Evolutionary conservation across 805 yeast genomes (phyloP).

Genomic region (Hanseniaspora guilliermondii): DNA sequence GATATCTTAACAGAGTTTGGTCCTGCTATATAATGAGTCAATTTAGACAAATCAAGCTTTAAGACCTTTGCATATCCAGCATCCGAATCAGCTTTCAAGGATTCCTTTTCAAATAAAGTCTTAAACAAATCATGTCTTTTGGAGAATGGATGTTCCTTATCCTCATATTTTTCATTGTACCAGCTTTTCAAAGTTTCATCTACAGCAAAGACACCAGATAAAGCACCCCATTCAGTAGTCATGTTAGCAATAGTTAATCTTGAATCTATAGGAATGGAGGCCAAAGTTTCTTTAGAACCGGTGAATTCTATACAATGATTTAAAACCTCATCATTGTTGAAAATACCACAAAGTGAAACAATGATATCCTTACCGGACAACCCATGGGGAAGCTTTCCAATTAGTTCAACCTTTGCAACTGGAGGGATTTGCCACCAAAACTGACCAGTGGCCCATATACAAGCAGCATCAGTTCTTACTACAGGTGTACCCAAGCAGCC

Average conservation of each 20-base stretch:
- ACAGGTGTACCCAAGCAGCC: slow-evolving; percentile 95
- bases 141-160: slow-evolving; percentile 28
- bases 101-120: slow-evolving; percentile 25
- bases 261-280: slow-evolving; percentile 60
- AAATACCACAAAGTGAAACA: slow-evolving; percentile 86
- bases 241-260: slow-evolving; percentile 88
- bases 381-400: slow-evolving; percentile 70
- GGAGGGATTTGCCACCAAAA: slow-evolving; percentile 99
- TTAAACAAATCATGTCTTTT: slow-evolving; percentile 7
- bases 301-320: slow-evolving; percentile 90
- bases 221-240: slow-evolving; percentile 99
- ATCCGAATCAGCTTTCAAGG: slow-evolving; percentile 48
- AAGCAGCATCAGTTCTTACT: slow-evolving; percentile 96
- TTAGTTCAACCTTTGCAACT: slow-evolving; percentile 82
- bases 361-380: slow-evolving; percentile 95
- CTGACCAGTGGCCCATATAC: slow-evolving; percentile 99
- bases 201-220: slow-evolving; percentile 94
- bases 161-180: slow-evolving; percentile 51
- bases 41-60: slow-evolving; percentile 61
- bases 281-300: slow-evolving; percentile 73
- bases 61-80: slow-evolving; percentile 83
- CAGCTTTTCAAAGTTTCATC: slow-evolving; percentile 66
- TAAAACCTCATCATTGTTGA: slow-evolving; percentile 83
- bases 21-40: slow-evolving; percentile 85
- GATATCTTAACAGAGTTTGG: slow-evolving; percentile 95